Conservation (phyloP, 345 rosid species). For the Turnera subulata region DNA sequence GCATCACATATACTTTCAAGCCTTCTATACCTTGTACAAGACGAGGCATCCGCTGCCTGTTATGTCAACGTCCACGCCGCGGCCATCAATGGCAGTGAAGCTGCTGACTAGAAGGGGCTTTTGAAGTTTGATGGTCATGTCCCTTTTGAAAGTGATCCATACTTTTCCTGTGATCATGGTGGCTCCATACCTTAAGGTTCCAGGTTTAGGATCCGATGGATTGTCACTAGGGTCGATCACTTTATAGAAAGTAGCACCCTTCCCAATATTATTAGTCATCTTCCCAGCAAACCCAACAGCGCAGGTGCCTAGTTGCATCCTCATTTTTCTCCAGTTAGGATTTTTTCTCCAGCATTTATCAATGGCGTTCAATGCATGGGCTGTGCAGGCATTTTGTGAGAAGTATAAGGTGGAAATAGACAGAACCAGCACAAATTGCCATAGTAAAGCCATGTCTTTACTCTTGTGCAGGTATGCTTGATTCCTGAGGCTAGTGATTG, state of each 20-base stretch:
- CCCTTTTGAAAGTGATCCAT: conserved; percentile 65
- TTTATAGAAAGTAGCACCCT: conserved; percentile 33
- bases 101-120: conserved; percentile 61
- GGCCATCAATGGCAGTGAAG: conserved; percentile 71
- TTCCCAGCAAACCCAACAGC: conserved; percentile 62
- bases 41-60: conserved; percentile 55
- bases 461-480: too few relatives aligned
- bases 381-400: neutral
- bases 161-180: conserved; percentile 47
- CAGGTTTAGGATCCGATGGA: conserved; percentile 57
- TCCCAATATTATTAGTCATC: conserved; percentile 59
- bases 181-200: conserved; percentile 63
- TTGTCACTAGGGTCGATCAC: conserved; percentile 66
- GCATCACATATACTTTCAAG: neutral
- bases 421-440: neutral
- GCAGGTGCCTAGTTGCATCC: conserved; percentile 53
- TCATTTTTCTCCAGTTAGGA: conserved; percentile 43
- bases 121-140: conserved; percentile 52
- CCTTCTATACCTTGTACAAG: conserved; percentile 33
- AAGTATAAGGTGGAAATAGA: conserved; percentile 11
- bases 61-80: conserved; percentile 52
- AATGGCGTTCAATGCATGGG: conserved; percentile 45
- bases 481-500: too few relatives aligned
- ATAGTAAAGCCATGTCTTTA: too few relatives aligned
- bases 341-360: conserved; percentile 65